phyloP scores from a whole-genome alignment of 108 stramenopile genomes.

The Discostella pseudostelligera region DNA sequence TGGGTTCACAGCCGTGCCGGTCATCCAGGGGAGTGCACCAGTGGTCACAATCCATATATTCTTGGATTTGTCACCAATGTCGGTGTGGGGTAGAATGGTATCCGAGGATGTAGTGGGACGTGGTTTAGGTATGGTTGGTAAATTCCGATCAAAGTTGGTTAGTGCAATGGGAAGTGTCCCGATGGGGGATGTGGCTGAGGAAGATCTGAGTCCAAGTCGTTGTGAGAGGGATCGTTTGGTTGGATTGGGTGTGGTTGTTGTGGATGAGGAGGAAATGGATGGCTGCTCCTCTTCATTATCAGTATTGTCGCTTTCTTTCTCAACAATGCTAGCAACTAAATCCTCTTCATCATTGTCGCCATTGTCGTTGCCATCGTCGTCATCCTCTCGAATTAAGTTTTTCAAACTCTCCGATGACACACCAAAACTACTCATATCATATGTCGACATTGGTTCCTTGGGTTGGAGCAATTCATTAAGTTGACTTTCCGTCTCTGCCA shows the following conservation, averaged over 20 bases:
- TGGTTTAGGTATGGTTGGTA: slow-evolving; percentile 49
- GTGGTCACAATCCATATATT: slow-evolving; percentile 90
- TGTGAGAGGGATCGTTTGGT: slow-evolving; percentile 3
- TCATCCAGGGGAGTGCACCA: slow-evolving; percentile 89
- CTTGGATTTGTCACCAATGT: slow-evolving; percentile 68
- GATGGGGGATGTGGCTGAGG: slow-evolving; percentile 8
- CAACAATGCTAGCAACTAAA: background rate
- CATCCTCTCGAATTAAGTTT: slow-evolving; percentile 18
- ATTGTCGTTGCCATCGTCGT: background rate
- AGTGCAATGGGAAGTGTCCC: slow-evolving; percentile 31
- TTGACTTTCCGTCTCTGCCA: slow-evolving; percentile 46
- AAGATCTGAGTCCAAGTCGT: slow-evolving; percentile 12
- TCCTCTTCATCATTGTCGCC: background rate
- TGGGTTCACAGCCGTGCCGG: slow-evolving; percentile 93
- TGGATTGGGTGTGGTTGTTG: background rate
- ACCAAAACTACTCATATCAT: slow-evolving; percentile 36
- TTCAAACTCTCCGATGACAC: slow-evolving; percentile 22
- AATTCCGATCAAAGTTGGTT: slow-evolving; percentile 32
- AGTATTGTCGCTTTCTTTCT: background rate
- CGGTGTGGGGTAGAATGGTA: slow-evolving; percentile 67
- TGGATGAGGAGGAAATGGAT: background rate
- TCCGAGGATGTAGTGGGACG: slow-evolving; percentile 58
- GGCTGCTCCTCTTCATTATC: background rate
- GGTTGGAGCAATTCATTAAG: slow-evolving; percentile 48
- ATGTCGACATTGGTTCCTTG: slow-evolving; percentile 15